Conservation (phyloP, 2,329 filamentous ascomycete genomes). For the Venturia pyrina region DNA sequence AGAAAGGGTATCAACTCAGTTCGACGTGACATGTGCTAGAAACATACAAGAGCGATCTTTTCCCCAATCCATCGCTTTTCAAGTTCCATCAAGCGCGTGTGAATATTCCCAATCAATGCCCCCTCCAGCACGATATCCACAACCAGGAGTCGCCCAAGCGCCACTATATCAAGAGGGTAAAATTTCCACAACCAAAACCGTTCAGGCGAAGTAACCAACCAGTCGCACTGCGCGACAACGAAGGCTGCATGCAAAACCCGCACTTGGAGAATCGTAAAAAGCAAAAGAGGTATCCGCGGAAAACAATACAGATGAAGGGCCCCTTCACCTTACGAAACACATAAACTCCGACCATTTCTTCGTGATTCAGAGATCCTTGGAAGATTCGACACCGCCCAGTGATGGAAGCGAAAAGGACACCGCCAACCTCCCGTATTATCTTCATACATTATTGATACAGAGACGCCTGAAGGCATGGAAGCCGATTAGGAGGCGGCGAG, state of each 20-base stretch:
- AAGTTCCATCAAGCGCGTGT: not conserved
- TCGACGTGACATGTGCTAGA: not conserved
- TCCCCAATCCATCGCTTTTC: not conserved
- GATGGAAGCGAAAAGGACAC: not conserved
- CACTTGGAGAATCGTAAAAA: conserved; percentile 1
- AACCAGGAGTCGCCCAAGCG: not conserved
- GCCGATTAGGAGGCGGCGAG: not conserved
- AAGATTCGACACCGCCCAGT: not conserved
- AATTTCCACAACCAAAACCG: not conserved
- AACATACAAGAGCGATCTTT: not conserved
- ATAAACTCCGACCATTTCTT: conserved; percentile 6
- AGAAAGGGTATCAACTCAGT: not conserved
- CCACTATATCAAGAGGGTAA: not conserved
- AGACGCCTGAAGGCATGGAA: not conserved
- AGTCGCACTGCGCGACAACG: not conserved
- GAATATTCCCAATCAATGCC: not conserved
- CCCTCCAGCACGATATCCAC: not conserved
- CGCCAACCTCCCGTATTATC: not conserved
- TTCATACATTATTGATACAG: conserved; percentile 12
- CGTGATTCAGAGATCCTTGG: not conserved
- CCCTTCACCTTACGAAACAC: not conserved
- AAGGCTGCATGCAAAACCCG: not conserved
- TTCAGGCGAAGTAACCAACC: not conserved
- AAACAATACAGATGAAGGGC: not conserved
- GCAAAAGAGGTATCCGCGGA: conserved; percentile 11